These are phyloP conservation scores for Amanita pallidorosea DNA, from an alignment of 768 basidiomycete species.

Conservation along the genomic window DNA sequence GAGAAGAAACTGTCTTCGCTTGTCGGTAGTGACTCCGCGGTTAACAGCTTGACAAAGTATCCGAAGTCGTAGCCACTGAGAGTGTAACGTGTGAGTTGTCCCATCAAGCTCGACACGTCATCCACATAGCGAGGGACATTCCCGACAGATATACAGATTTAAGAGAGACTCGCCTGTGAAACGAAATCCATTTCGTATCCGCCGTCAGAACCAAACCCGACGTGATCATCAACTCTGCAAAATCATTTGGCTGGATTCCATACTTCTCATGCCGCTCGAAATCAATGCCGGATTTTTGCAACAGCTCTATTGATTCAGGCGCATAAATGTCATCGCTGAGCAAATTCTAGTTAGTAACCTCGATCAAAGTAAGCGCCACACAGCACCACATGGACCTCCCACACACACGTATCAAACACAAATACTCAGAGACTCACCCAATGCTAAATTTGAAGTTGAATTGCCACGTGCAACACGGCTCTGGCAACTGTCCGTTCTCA, in stretches of 20 bases:
- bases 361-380: not conserved
- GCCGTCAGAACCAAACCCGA: slow-evolving; percentile 84
- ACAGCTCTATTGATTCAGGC: slow-evolving; percentile 91
- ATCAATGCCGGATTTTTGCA: slow-evolving; percentile 93
- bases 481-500: slow-evolving; percentile 86
- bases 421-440: slow-evolving; percentile 39
- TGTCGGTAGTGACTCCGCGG: slow-evolving; percentile 75
- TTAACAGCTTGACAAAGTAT: slow-evolving; percentile 91
- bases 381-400: too few relatives aligned
- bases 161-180: slow-evolving; percentile 68
- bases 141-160: not conserved
- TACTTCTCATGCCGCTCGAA: slow-evolving; percentile 88
- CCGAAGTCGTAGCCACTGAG: slow-evolving; percentile 96
- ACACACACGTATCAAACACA: not conserved
- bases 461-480: slow-evolving; percentile 93
- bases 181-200: slow-evolving; percentile 94
- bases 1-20: slow-evolving; percentile 89
- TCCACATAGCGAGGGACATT: too few relatives aligned
- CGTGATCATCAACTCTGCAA: slow-evolving; percentile 95
- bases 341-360: not conserved
- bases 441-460: slow-evolving; percentile 96
- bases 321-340: slow-evolving; percentile 95
- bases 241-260: slow-evolving; percentile 88
- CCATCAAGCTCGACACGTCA: not conserved
- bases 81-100: not conserved